phyloP scores from a whole-genome alignment of 2,329 filamentous ascomycete genomes.

The Dactylellina leptospora region DNA sequence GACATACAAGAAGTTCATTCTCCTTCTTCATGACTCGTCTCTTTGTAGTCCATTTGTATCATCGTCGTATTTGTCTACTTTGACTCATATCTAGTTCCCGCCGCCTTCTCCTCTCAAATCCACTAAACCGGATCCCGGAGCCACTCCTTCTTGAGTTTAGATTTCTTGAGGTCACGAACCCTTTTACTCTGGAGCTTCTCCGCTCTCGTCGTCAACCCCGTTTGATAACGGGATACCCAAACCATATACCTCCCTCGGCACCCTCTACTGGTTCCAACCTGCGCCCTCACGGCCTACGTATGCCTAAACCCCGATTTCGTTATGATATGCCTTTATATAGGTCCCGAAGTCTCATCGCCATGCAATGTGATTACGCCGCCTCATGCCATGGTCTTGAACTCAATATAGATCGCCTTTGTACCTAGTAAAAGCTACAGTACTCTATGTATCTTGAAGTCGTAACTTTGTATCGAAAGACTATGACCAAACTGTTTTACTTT shows the following conservation, averaged over 20 bases:
- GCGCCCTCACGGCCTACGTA: constrained; percentile 36
- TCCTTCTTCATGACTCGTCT: neutral
- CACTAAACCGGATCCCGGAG: neutral
- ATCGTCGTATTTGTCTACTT: neutral
- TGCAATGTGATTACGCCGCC: constrained; percentile 13
- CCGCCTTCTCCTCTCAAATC: neutral
- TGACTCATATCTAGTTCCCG: constrained; percentile 38
- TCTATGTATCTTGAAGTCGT: neutral
- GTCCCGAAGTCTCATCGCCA: neutral
- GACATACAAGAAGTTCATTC: neutral
- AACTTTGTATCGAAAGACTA: neutral
- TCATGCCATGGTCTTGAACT: neutral
- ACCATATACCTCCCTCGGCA: neutral
- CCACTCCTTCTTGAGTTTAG: neutral
- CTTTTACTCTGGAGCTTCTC: constrained; percentile 14
- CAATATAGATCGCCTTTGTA: neutral
- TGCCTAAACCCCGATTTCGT: neutral
- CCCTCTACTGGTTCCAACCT: constrained; percentile 8
- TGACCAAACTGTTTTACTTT: constrained; percentile 12
- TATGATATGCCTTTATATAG: constrained; percentile 8
- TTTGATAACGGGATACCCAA: constrained; percentile 9
- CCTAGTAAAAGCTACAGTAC: neutral
- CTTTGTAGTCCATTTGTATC: neutral
- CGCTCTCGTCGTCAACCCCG: constrained; percentile 22
- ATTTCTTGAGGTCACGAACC: constrained; percentile 23